Conservation (phyloP, 106 monocot genomes). For the Dendrobium officinale region DNA sequence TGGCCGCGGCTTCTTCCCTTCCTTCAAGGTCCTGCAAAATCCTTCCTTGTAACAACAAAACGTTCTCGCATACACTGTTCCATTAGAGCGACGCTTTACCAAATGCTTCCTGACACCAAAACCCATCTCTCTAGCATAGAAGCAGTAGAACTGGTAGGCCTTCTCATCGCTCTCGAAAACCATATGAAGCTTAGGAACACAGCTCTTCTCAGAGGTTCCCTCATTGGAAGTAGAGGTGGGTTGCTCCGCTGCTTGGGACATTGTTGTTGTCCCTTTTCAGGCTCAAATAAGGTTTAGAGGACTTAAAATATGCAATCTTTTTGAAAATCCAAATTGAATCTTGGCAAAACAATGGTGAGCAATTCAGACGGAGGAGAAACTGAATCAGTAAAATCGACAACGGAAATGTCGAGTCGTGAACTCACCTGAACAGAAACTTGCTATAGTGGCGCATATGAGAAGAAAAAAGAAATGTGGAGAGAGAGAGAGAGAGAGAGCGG, state of each 20-base stretch:
- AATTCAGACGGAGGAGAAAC: background rate
- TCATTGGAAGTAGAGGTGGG: background rate
- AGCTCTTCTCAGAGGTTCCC: conserved; percentile 1
- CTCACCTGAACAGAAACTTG: too few species aligned
- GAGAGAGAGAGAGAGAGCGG: background rate
- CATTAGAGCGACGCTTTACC: conserved; percentile 15
- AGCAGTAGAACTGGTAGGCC: conserved; percentile 14
- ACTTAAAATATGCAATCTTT: too few species aligned
- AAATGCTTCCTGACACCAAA: conserved; percentile 19
- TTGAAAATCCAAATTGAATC: background rate
- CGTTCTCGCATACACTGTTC: conserved; percentile 3
- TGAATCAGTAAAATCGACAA: background rate
- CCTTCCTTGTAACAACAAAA: conserved; percentile 18
- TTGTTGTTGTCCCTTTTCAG: background rate
- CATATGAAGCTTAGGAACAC: conserved; percentile 18
- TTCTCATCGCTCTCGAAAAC: conserved; percentile 19
- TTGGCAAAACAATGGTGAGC: background rate
- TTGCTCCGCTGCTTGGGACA: background rate
- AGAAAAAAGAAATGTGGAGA: too few species aligned
- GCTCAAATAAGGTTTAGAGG: background rate
- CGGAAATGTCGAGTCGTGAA: too few species aligned
- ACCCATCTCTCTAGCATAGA: conserved; percentile 14
- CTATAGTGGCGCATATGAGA: too few species aligned
- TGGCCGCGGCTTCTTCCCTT: conserved; percentile 11
- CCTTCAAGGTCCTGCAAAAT: conserved; percentile 11